Percentiles rank a stretch among this genome's conserved stretches.
These are phyloP conservation scores for Lathyrus aphaca DNA, from an alignment of 306 rosid genomes.

Conservation along the genomic window DNA sequence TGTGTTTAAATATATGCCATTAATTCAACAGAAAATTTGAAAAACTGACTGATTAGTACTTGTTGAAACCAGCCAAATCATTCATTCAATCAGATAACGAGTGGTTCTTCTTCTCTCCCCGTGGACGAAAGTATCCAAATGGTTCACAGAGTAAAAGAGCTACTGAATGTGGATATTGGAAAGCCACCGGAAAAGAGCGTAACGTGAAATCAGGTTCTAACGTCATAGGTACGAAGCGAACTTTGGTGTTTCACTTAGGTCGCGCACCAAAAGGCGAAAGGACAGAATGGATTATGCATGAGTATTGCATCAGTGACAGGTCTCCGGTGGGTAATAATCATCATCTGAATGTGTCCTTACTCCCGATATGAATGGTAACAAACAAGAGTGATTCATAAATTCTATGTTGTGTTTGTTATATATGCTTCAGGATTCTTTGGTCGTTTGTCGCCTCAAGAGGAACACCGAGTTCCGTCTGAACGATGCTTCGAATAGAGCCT, in stretches of 20 bases:
- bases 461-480: constrained; percentile 62
- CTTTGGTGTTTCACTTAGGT: constrained; percentile 87
- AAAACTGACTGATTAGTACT: constrained; percentile 33
- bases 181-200: constrained; percentile 95
- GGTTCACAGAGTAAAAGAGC: constrained; percentile 93
- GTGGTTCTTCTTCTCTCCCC: constrained; percentile 96
- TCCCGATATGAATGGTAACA: background rate
- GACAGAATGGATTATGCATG: constrained; percentile 98
- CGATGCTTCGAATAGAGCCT: constrained; percentile 55
- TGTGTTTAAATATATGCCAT: background rate
- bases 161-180: constrained; percentile 91
- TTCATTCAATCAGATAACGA: constrained; percentile 74
- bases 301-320: constrained; percentile 70
- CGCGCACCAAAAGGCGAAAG: constrained; percentile 97
- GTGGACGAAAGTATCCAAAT: constrained; percentile 95
- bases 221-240: constrained; percentile 80
- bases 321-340: constrained; percentile 63
- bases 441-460: constrained; percentile 84
- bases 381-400: constrained; percentile 1
- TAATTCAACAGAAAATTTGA: background rate
- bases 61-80: constrained; percentile 66
- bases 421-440: constrained; percentile 71
- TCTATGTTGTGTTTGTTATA: background rate
- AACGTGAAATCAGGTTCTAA: constrained; percentile 74
- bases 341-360: background rate